Evolutionary conservation across 352 stramenopile genomes (phyloP).

Genomic region (Phytophthora chlamydospora): DNA sequence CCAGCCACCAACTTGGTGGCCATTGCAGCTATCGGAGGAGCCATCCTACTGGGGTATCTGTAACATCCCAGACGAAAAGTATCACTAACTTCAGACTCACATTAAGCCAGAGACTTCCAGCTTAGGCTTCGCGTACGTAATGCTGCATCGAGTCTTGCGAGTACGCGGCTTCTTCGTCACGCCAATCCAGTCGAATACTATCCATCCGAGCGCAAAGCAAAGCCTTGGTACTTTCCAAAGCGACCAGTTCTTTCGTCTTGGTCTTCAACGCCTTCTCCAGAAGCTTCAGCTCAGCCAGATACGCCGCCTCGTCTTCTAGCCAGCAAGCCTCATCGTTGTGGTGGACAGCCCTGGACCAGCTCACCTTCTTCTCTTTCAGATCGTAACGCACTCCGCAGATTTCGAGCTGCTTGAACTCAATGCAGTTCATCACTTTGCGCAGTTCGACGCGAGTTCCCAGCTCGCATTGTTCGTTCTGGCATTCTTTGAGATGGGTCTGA

Average conservation of each 20-base stretch:
- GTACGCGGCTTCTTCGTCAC: constrained; percentile 8
- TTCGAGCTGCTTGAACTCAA: constrained; percentile 18
- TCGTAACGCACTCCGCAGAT: constrained; percentile 3
- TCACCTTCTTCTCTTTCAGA: constrained; percentile 8
- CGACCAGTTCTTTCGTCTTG: constrained; percentile 7
- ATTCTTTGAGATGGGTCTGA: constrained; percentile 5
- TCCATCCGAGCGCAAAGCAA: constrained; percentile 16
- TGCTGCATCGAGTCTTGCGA: not conserved
- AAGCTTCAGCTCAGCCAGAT: not conserved
- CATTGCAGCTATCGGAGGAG: constrained; percentile 41
- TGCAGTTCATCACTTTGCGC: not conserved
- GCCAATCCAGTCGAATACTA: constrained; percentile 22
- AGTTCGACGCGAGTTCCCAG: constrained; percentile 8
- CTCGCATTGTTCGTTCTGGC: constrained; percentile 7
- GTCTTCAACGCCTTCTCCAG: not conserved
- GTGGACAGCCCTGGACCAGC: not conserved
- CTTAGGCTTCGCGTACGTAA: constrained; percentile 5
- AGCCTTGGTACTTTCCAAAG: not conserved
- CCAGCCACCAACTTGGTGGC: constrained; percentile 60
- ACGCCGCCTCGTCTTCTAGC: not conserved
- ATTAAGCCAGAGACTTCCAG: not conserved
- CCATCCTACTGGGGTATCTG: constrained; percentile 49
- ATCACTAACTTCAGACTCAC: not conserved
- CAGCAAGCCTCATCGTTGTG: not conserved
- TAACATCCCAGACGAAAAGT: constrained; percentile 2